Base-by-base conservation (phyloP, 1,284 basidiomycete genomes). In the Paramarasmius palmivorus region DNA sequence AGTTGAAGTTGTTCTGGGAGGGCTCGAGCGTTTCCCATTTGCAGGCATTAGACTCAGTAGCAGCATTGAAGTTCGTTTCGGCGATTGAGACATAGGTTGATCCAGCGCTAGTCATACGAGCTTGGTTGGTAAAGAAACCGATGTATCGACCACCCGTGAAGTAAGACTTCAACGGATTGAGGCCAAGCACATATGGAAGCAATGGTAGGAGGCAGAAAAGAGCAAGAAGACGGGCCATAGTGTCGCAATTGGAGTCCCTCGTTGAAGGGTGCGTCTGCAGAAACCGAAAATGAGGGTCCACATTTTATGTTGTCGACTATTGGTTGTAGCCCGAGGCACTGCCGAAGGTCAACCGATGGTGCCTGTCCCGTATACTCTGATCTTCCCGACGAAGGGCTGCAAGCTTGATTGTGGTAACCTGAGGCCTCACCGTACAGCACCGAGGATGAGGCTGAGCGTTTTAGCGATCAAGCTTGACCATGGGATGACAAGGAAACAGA, bases 101-200 rank as follows among this genome's bases (percentile, higher is more conserved):
- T 41, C 51, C 54, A 34, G 53, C 53, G 25, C 25, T 17, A 25
- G 17, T 37, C 1, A 41, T n/a, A 46, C 53, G 32, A 12, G 25
- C 52, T n/a, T 53, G 25, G 23, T 49, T 49, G 34, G 47, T 49
- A 17, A 49, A 49, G 19, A 39, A 15, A 20, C 42, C 36, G 5
- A 29, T 29, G 23, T 49, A 48, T 36, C 45, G 42, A 38, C 49
- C 49, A 32, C 36, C 29, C 19, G 39, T 42, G 25, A 50, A 34
- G 49, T 42, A 42, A 19, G 83, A 81, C 72, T 86, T 83, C 73
- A 85, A 83, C 56, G 85, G 77, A 40, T 81, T 83, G 62, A 80
- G 73, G 29, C 12, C 22, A 15, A 46, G 25, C 22, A 46, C 44
- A 29, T 46, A 29, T 25, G 44, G 44, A 46, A 46, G 44, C 23